Evolutionary conservation across 129 eudicot genomes (phyloP), one percentile per base, ranked within the genome.

Genomic region (Tagetes erecta): DNA sequence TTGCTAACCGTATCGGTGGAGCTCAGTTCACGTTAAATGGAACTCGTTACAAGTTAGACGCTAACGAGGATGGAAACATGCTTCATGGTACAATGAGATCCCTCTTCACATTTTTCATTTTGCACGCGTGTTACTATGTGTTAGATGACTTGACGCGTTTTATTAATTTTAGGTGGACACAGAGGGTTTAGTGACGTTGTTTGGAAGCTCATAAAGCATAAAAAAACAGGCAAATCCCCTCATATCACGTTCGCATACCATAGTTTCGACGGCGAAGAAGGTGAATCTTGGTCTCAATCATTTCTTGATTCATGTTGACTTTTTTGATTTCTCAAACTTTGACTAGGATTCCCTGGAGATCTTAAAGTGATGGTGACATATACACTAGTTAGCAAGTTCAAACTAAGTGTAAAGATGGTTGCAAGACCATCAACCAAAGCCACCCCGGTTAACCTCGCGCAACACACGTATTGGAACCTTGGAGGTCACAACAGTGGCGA

Each of bases 391-490:
- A 74, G 81, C 11, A 86, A 88, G 39, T 81, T 84, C 75, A 85
- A 79, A 74, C 80, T 93, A 14, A 35, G 78, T 7, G 84, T 93
- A 13, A 81, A 37, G 75, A 89, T 90, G 96, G 74, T 51, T 56
- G 98, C 96, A 4, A 75, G 83, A 79, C 72, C 96, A 4, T 51
- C 65, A 64, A 83, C 86, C 96, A 93, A 93, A 78, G 90, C 98
- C 63, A 93, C 98, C 3, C 98, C 98, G 0, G 86, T 93, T 7
- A 93, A 87, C 72, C 80, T 93, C 31, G 96, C 98, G 34, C 95
- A 87, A 44, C 98, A 93, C 86, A 74, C 82, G 30, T 93, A 93
- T 72, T 93, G 98, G 98, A 93, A 93, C 88, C 92, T 93, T 4
- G 96, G 90, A 6, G 92, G 92, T 67, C 98, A 93, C 57, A 81